These are phyloP conservation scores for Boletus subcaerulescens DNA, from an alignment of 768 basidiomycete species.

Conservation along the genomic window DNA sequence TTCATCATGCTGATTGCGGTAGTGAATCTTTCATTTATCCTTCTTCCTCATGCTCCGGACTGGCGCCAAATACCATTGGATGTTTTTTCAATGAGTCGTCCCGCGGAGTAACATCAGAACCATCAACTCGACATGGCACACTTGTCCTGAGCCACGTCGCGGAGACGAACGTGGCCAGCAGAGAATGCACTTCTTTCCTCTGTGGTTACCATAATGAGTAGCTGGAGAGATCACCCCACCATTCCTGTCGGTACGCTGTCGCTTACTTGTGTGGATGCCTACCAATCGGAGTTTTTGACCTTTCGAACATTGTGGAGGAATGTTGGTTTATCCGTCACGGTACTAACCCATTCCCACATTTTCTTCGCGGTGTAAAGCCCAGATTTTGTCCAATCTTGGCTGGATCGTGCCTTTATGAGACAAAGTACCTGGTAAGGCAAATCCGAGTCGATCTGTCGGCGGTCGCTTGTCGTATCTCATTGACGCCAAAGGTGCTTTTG, in stretches of 20 bases:
- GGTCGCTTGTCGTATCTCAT: background rate
- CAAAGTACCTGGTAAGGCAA: background rate
- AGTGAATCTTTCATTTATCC: background rate
- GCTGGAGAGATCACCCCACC: background rate
- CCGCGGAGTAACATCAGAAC: slow-evolving; percentile 4
- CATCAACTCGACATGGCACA: background rate
- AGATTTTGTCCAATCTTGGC: background rate
- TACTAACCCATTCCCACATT: background rate
- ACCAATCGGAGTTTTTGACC: background rate
- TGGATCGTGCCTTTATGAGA: background rate
- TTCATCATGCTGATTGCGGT: too few relatives aligned
- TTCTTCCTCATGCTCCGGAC: background rate
- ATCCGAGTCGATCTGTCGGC: background rate
- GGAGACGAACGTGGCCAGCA: background rate
- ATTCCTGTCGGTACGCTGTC: background rate
- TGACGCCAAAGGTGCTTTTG: background rate
- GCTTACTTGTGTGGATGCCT: background rate
- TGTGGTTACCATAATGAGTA: background rate
- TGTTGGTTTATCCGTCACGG: background rate
- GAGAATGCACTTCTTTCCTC: background rate
- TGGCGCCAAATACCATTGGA: background rate
- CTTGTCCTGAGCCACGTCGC: background rate
- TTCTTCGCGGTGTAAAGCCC: background rate
- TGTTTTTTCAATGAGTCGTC: background rate
- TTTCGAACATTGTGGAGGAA: background rate